Conservation (phyloP, 495 filamentous ascomycete species). For the Trichoderma gamsii region DNA sequence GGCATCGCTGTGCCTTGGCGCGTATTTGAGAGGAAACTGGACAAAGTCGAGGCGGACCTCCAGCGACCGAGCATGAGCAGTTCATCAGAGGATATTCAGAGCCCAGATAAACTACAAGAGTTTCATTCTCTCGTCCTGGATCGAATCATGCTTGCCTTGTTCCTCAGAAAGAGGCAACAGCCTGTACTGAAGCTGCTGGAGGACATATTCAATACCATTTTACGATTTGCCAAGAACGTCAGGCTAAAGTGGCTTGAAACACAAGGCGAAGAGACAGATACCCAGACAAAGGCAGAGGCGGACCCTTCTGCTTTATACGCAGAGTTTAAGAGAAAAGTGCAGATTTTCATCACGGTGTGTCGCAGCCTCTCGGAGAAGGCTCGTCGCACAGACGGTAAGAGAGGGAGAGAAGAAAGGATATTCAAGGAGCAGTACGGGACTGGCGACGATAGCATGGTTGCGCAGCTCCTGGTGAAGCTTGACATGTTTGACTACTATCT, state of each 20-base stretch:
- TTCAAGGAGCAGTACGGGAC: conserved; percentile 7
- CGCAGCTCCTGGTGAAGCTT: conserved; percentile 17
- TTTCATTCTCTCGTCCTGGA: conserved; percentile 75
- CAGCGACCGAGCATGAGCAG: conserved; percentile 26
- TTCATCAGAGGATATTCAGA: conserved; percentile 44
- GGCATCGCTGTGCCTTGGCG: conserved; percentile 67
- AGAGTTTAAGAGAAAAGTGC: conserved; percentile 59
- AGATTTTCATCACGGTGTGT: conserved; percentile 61
- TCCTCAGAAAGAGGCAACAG: conserved; percentile 63
- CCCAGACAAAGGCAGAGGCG: conserved; percentile 19
- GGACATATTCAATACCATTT: conserved; percentile 64
- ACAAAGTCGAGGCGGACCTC: conserved; percentile 51
- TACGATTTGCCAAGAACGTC: conserved; percentile 53
- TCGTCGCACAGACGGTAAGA: conserved; percentile 35
- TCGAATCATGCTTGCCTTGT: conserved; percentile 64
- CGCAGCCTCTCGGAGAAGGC: conserved; percentile 55
- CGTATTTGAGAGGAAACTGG: conserved; percentile 59
- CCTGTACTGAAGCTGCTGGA: conserved; percentile 70
- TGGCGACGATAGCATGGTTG: conserved; percentile 12
- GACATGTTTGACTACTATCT: conserved; percentile 16
- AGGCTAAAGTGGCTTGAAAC: conserved; percentile 22
- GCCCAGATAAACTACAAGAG: conserved; percentile 59
- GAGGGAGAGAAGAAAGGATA: conserved; percentile 23
- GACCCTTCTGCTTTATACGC: conserved; percentile 51
- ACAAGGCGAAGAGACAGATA: conserved; percentile 19